phyloP scores from a whole-genome alignment of 2,329 filamentous ascomycete genomes.

The Colletotrichum kahawae region DNA sequence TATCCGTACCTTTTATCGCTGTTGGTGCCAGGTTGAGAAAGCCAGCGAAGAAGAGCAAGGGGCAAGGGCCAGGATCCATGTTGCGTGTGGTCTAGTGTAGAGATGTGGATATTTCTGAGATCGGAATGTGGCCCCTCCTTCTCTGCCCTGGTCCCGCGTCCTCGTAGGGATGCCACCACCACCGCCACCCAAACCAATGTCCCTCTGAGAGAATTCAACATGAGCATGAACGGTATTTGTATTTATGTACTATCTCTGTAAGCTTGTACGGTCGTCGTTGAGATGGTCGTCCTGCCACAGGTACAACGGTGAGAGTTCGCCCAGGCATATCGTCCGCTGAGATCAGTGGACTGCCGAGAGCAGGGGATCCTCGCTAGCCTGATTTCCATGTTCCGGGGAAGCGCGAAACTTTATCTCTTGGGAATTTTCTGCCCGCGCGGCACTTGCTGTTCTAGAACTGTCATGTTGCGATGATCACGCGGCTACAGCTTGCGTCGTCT shows the following conservation, averaged over 20 bases:
- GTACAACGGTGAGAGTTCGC: rapidly evolving
- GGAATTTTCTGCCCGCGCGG: neutral
- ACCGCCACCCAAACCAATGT: neutral
- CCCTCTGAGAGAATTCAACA: neutral
- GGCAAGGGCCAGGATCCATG: neutral
- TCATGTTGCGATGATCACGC: neutral
- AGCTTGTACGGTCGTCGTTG: neutral
- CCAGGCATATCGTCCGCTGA: rapidly evolving
- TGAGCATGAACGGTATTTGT: neutral
- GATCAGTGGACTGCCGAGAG: neutral
- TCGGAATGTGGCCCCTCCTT: neutral
- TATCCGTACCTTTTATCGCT: neutral
- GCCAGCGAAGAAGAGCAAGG: neutral
- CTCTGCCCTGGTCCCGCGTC: neutral
- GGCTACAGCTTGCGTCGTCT: neutral
- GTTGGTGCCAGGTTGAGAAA: neutral
- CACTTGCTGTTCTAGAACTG: neutral
- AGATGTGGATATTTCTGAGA: neutral
- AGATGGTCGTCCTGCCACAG: neutral
- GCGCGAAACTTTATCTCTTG: neutral
- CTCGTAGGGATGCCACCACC: neutral
- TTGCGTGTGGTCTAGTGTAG: neutral
- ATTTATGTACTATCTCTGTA: neutral
- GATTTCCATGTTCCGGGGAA: neutral
- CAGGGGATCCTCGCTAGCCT: neutral